Conservation (phyloP, 805 yeast species). For the Lipomyces yamanashiensis region DNA sequence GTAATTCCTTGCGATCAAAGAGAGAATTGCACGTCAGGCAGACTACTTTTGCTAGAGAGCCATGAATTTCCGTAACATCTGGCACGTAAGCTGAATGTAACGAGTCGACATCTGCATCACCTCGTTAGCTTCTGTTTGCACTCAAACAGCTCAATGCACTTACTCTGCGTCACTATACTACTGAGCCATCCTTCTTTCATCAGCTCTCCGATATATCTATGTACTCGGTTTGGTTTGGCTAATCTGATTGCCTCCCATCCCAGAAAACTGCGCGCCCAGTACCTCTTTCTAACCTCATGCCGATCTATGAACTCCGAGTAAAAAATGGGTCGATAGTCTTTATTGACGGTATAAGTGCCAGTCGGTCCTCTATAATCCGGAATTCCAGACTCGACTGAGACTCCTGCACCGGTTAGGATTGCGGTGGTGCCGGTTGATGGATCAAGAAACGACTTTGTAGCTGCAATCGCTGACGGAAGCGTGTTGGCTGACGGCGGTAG, state of each 20-base stretch:
- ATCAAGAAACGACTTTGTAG: slow-evolving; percentile 23
- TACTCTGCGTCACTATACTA: slow-evolving; percentile 38
- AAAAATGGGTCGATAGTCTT: slow-evolving; percentile 40
- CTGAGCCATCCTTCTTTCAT: slow-evolving; percentile 27
- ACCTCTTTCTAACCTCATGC: slow-evolving; percentile 39
- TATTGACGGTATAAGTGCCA: slow-evolving; percentile 40
- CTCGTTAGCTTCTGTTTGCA: background rate
- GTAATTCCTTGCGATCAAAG: slow-evolving; percentile 31
- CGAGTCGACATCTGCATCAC: slow-evolving; percentile 37
- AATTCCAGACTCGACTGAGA: slow-evolving; percentile 43
- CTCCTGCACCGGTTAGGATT: slow-evolving; percentile 41
- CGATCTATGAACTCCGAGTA: slow-evolving; percentile 38
- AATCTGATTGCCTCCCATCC: slow-evolving; percentile 37
- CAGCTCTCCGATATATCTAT: slow-evolving; percentile 34
- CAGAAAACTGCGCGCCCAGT: slow-evolving; percentile 41
- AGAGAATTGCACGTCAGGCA: slow-evolving; percentile 38
- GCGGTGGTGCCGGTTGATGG: slow-evolving; percentile 36
- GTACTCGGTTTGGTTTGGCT: slow-evolving; percentile 38
- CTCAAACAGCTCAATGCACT: background rate
- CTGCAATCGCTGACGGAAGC: slow-evolving; percentile 23
- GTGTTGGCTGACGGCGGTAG: slow-evolving; percentile 31
- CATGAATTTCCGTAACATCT: slow-evolving; percentile 41
- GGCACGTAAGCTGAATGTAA: slow-evolving; percentile 36
- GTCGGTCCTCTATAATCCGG: slow-evolving; percentile 42
- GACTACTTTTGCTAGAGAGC: slow-evolving; percentile 35